phyloP scores from a whole-genome alignment of 2,329 filamentous ascomycete genomes.

The Colletotrichum lindemuthianum region DNA sequence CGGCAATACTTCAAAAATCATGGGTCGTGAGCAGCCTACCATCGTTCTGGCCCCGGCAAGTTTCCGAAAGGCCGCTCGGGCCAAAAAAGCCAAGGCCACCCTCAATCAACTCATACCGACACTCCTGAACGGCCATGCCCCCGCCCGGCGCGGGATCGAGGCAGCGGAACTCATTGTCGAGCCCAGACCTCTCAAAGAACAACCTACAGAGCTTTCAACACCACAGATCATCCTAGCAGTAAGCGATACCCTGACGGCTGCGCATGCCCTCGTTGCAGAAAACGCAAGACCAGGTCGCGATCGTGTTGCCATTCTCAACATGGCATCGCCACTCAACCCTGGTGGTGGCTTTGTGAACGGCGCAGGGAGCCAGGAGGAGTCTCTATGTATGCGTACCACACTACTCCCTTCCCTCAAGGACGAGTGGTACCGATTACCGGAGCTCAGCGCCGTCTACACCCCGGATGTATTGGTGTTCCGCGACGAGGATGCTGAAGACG shows the following conservation, averaged over 20 bases:
- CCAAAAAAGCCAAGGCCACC: constrained; percentile 67
- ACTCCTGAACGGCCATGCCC: constrained; percentile 61
- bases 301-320: constrained; percentile 67
- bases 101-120: constrained; percentile 69
- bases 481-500: constrained; percentile 44
- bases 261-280: constrained; percentile 46
- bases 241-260: constrained; percentile 64
- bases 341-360: constrained; percentile 71
- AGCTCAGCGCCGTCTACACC: constrained; percentile 65
- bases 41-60: constrained; percentile 31
- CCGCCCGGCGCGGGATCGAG: constrained; percentile 65
- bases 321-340: constrained; percentile 69
- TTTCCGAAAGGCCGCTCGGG: constrained; percentile 47
- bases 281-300: constrained; percentile 3
- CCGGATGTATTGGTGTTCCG: constrained; percentile 70
- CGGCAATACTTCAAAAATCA: background rate
- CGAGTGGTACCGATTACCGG: constrained; percentile 68
- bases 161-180: constrained; percentile 58
- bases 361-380: constrained; percentile 70
- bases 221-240: constrained; percentile 57
- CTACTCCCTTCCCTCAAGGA: constrained; percentile 67
- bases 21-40: constrained; percentile 34
- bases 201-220: background rate
- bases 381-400: constrained; percentile 69
- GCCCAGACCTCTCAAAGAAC: background rate